phyloP scores from a whole-genome alignment of 192 early-diverging fungal species.

The Dispira parvispora region DNA sequence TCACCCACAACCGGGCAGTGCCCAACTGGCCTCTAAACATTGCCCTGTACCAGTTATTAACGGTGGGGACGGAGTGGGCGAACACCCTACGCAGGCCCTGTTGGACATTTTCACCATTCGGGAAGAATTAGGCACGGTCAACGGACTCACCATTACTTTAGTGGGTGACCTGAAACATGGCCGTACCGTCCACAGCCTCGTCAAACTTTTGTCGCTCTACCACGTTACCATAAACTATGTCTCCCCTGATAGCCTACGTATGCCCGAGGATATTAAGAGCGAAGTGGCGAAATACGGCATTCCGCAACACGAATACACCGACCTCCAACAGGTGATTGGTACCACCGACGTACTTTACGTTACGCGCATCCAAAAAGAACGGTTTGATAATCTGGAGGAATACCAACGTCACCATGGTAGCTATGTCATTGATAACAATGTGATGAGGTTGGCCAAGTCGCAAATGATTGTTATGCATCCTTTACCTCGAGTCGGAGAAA shows the following conservation, averaged over 20 bases:
- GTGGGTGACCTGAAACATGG: conserved; percentile 97
- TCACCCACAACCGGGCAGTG: conserved; percentile 81
- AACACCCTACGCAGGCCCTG: conserved; percentile 98
- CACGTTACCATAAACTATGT: conserved; percentile 91
- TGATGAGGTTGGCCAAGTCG: conserved; percentile 71
- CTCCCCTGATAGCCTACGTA: conserved; percentile 56
- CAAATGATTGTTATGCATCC: conserved; percentile 99
- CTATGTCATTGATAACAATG: conserved; percentile 76
- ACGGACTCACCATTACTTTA: conserved; percentile 85
- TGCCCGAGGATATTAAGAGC: conserved; percentile 72
- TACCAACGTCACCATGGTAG: conserved; percentile 62
- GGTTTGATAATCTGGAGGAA: conserved; percentile 57
- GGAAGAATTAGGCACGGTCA: conserved; percentile 89
- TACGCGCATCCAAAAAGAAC: conserved; percentile 92
- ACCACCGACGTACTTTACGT: conserved; percentile 92
- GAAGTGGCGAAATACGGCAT: conserved; percentile 42
- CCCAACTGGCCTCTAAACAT: conserved; percentile 65
- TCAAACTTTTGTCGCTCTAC: conserved; percentile 74
- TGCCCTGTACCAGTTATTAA: conserved; percentile 88
- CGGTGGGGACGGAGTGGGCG: conserved; percentile 91
- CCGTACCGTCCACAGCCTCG: conserved; percentile 92
- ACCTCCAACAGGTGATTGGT: conserved; percentile 64
- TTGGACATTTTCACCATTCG: conserved; percentile 89
- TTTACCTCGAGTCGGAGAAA: conserved; percentile 84
- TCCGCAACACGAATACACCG: conserved; percentile 44